phyloP scores from a whole-genome alignment of 2,329 filamentous ascomycete species.

The Calonectria honghensis region DNA sequence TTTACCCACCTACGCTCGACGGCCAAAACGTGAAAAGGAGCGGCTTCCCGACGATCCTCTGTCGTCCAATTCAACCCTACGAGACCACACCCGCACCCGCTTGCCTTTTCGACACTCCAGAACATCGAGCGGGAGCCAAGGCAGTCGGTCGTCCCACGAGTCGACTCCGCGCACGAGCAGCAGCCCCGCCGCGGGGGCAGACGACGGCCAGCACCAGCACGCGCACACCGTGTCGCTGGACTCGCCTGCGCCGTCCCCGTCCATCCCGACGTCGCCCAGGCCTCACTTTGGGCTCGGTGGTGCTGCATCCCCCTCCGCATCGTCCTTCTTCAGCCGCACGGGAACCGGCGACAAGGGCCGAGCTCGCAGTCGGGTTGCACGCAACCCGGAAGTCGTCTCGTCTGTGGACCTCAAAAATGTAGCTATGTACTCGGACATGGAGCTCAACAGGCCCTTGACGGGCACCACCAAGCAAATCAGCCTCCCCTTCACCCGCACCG shows the following conservation, averaged over 20 bases:
- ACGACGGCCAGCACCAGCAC: conserved; percentile 46
- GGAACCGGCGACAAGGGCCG: conserved; percentile 44
- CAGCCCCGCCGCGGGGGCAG: conserved; percentile 55
- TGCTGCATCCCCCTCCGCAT: conserved; percentile 42
- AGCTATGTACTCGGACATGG: conserved; percentile 59
- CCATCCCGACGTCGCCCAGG: conserved; percentile 45
- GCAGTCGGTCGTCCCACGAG: conserved; percentile 55
- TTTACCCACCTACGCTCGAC: conserved; percentile 55
- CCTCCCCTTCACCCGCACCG: conserved; percentile 62
- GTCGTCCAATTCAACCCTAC: conserved; percentile 46
- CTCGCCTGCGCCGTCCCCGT: conserved; percentile 46
- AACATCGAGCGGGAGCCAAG: conserved; percentile 55
- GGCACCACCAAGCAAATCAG: conserved; percentile 59
- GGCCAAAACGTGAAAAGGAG: conserved; percentile 55
- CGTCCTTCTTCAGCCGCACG: conserved; percentile 49
- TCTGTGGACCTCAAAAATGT: conserved; percentile 60
- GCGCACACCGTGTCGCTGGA: conserved; percentile 50
- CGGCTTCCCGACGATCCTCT: conserved; percentile 50
- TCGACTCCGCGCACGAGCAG: conserved; percentile 54
- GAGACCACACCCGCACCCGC: conserved; percentile 47
- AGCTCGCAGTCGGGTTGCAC: conserved; percentile 50
- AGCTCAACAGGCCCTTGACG: conserved; percentile 56
- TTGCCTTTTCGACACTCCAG: conserved; percentile 50
- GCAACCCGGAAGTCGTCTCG: conserved; percentile 47
- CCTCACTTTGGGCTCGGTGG: conserved; percentile 42